Evolutionary conservation across 495 filamentous ascomycete genomes (phyloP).

Genomic region (Lineolata rhizophorae): DNA sequence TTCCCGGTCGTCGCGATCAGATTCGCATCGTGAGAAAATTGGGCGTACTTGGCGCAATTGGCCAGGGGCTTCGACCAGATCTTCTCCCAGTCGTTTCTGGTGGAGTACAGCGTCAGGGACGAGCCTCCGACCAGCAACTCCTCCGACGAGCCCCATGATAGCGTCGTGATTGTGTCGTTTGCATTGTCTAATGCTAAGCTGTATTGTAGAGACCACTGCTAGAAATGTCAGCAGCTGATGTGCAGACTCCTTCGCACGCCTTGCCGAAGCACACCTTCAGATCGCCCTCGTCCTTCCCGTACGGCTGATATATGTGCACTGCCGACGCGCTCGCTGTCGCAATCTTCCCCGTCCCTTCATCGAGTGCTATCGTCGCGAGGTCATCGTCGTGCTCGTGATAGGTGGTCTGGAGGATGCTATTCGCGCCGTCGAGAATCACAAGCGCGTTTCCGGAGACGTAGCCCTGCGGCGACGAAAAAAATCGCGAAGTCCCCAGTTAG

Average conservation of each 20-base stretch:
- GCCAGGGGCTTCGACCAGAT: constrained; percentile 59
- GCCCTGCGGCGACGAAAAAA: no score
- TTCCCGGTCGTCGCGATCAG: constrained; percentile 64
- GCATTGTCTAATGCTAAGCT: constrained; percentile 19
- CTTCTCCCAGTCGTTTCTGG: constrained; percentile 23
- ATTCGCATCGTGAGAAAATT: constrained; percentile 65
- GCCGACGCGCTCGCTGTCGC: constrained; percentile 41
- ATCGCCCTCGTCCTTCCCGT: constrained; percentile 44
- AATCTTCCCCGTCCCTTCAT: constrained; percentile 70
- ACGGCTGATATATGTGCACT: constrained; percentile 60
- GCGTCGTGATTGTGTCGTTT: constrained; percentile 27
- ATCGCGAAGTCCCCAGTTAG: no score
- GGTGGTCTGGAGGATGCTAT: constrained; percentile 68
- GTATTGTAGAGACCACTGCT: constrained; percentile 33
- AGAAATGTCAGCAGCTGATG: no score
- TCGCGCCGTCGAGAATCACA: constrained; percentile 53
- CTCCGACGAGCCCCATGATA: constrained; percentile 71
- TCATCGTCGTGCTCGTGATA: constrained; percentile 57
- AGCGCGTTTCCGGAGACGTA: constrained; percentile 83
- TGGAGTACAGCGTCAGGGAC: constrained; percentile 47
- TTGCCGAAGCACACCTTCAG: constrained; percentile 33
- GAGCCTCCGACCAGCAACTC: constrained; percentile 62
- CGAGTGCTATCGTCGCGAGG: constrained; percentile 53
- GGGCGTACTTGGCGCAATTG: constrained; percentile 50
- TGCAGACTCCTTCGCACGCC: constrained; percentile 11